Conservation (phyloP, 2,329 filamentous ascomycete genomes). For the Alternaria triticina region DNA sequence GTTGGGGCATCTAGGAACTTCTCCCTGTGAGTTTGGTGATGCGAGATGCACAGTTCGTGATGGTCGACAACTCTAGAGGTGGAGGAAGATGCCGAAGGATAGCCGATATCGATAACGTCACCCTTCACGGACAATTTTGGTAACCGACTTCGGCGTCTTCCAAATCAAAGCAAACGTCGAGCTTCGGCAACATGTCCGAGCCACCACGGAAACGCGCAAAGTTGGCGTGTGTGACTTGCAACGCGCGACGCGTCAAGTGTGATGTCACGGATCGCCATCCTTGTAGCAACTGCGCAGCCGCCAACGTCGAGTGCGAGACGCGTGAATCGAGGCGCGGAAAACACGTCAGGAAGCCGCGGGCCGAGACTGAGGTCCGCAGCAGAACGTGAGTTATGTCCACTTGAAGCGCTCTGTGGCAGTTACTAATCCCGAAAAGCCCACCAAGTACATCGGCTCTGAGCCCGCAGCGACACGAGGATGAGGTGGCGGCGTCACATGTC, state of each 20-base stretch:
- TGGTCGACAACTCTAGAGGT: neutral
- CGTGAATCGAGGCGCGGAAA: conserved; percentile 54
- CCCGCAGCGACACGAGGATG: conserved; percentile 34
- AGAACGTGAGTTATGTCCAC: conserved; percentile 18
- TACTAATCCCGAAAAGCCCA: neutral
- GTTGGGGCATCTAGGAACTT: no score
- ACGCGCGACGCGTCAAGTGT: conserved; percentile 55
- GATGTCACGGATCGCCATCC: conserved; percentile 55
- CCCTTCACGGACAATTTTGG: conserved; percentile 6
- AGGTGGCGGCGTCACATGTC: conserved; percentile 37
- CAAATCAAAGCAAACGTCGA: conserved; percentile 12
- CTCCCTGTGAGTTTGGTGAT: neutral
- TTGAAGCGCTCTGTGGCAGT: no score
- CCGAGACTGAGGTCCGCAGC: conserved; percentile 24
- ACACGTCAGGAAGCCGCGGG: conserved; percentile 37
- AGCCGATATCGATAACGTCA: conserved; percentile 29
- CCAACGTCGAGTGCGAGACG: conserved; percentile 50
- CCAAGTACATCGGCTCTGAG: conserved; percentile 9
- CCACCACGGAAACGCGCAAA: conserved; percentile 47
- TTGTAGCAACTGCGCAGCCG: conserved; percentile 51
- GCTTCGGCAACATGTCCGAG: conserved; percentile 22
- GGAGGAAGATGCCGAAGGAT: conserved; percentile 9
- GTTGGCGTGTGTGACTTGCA: conserved; percentile 54
- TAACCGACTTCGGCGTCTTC: conserved; percentile 34
- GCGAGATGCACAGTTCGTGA: neutral